A percentile compares a stretch with the other conserved stretches of the same genome.
Conservation (phyloP, 176 grass and related monocot genomes). For the Areca catechu region DNA sequence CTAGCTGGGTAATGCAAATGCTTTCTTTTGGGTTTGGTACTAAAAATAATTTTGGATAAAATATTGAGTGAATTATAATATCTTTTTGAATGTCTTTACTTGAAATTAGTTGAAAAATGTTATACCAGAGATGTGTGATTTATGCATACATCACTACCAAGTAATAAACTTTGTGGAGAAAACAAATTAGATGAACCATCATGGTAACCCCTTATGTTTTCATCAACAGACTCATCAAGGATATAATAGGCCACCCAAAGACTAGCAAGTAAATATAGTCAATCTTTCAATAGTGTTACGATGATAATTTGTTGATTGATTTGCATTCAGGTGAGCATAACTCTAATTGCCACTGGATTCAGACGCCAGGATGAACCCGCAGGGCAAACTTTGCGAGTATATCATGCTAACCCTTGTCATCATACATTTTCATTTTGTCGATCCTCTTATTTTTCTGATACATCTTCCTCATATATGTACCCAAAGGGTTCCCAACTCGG, state of each 20-base stretch:
- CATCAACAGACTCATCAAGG: too few species aligned
- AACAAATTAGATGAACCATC: not conserved
- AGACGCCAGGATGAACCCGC: conserved; percentile 71
- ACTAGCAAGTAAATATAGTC: too few species aligned
- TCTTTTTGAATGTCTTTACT: too few species aligned
- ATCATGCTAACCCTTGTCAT: not conserved
- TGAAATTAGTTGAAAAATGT: too few species aligned
- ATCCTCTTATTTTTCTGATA: conserved; percentile 1
- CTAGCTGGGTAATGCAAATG: too few species aligned
- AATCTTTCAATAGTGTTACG: not conserved
- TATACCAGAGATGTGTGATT: too few species aligned
- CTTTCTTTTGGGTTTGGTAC: too few species aligned
- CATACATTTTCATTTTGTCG: not conserved
- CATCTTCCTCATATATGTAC: conserved; percentile 12
- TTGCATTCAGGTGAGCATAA: conserved; percentile 72
- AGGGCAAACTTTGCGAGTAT: conserved; percentile 47
- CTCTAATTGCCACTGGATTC: conserved; percentile 84
- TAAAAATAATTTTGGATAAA: too few species aligned
- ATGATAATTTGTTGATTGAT: conserved; percentile 1
- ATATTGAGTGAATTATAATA: too few species aligned
- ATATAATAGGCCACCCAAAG: too few species aligned
- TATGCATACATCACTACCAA: not conserved
- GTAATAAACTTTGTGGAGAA: not conserved
- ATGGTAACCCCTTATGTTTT: too few species aligned
- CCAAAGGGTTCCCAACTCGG: conserved; percentile 36